Percentiles rank a stretch among this genome's conserved stretches.
Evolutionary conservation across 129 eudicot species (phyloP).

Genomic region (Sambucus nigra): DNA sequence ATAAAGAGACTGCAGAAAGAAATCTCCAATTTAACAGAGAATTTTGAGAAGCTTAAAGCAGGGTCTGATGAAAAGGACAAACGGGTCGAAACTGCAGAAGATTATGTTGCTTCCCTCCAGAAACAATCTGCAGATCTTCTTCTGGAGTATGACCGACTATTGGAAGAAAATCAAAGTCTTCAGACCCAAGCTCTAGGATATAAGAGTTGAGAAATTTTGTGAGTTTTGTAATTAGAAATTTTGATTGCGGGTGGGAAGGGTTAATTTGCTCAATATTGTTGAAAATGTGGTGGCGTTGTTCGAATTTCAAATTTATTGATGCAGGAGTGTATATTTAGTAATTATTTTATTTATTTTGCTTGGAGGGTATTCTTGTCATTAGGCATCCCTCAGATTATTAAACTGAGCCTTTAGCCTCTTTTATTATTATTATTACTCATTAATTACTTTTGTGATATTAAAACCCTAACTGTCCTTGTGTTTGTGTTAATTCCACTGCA

Average conservation of each 20-base stretch:
- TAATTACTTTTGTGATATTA: too few species aligned
- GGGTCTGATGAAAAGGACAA: slow-evolving; percentile 67
- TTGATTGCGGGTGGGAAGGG: too few species aligned
- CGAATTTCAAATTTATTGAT: not conserved
- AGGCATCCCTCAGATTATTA: too few species aligned
- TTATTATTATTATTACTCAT: too few species aligned
- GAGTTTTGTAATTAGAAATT: not conserved
- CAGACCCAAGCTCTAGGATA: slow-evolving; percentile 44
- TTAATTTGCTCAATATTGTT: slow-evolving; percentile 1
- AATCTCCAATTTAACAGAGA: slow-evolving; percentile 36
- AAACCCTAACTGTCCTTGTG: too few species aligned
- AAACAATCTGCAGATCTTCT: slow-evolving; percentile 95
- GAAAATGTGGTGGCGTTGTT: not conserved
- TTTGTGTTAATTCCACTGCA: too few species aligned
- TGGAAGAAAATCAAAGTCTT: slow-evolving; percentile 86
- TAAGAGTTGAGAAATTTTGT: slow-evolving; percentile 12
- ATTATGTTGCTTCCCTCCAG: slow-evolving; percentile 82
- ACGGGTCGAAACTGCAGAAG: slow-evolving; percentile 69
- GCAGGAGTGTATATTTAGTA: too few species aligned
- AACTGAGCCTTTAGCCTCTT: too few species aligned
- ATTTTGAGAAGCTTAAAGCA: slow-evolving; percentile 46
- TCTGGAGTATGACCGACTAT: slow-evolving; percentile 78
- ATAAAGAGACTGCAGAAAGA: slow-evolving; percentile 47
- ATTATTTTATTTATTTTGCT: too few species aligned
- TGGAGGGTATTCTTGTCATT: too few species aligned